These are phyloP conservation scores for Coelastrella sp. DNA, from an alignment of 139 green algal genomes.

Conservation along the genomic window DNA sequence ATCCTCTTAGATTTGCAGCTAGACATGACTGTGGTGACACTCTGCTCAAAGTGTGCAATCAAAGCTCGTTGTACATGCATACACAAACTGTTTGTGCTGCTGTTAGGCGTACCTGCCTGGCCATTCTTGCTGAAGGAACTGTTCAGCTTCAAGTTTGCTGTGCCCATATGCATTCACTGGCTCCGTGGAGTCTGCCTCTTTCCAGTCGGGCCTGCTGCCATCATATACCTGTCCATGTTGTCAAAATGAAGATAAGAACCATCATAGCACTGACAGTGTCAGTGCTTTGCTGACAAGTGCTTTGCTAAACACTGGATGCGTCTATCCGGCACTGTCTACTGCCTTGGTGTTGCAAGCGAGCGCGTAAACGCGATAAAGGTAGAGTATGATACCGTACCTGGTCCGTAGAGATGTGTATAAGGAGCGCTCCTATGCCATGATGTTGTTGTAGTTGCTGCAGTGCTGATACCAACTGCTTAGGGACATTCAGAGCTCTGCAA, in stretches of 20 bases:
- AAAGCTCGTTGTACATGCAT: no score
- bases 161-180: constrained; percentile 87
- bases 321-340: no score
- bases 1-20: no score
- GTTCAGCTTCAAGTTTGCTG: constrained; percentile 81
- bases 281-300: no score
- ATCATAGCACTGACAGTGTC: no score
- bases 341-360: no score
- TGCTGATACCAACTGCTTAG: constrained; percentile 51
- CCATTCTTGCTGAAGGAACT: constrained; percentile 45
- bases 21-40: no score
- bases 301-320: no score
- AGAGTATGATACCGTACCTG: constrained; percentile 60
- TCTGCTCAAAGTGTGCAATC: no score
- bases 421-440: constrained; percentile 42
- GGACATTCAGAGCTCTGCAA: constrained; percentile 62
- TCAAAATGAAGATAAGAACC: no score
- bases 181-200: constrained; percentile 58
- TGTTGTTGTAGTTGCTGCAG: constrained; percentile 45
- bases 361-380: background rate
- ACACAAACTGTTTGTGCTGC: no score
- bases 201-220: constrained; percentile 58
- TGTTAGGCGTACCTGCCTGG: constrained; percentile 25
- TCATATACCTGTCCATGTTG: constrained; percentile 66
- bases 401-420: constrained; percentile 88